Percentiles rank a stretch among this genome's conserved stretches.
Conservation (phyloP, 345 rosid species). For the Raphanus raphanistrum region DNA sequence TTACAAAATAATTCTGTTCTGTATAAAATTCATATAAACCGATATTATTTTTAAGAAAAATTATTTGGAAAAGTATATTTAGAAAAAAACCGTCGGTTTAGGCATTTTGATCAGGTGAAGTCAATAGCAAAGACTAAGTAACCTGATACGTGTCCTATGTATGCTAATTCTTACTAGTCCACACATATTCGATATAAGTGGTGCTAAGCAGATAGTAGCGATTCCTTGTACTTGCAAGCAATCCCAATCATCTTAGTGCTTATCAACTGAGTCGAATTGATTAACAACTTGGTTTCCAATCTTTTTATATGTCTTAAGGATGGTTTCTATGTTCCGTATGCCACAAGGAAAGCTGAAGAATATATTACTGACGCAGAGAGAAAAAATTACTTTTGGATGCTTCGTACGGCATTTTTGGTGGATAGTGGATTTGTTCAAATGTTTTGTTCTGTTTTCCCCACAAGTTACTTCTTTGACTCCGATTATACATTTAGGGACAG, state of each 20-base stretch:
- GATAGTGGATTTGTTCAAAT: slow-evolving; percentile 30
- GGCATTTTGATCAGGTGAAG: not conserved
- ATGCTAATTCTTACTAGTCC: slow-evolving; percentile 5
- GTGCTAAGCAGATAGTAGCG: slow-evolving; percentile 21
- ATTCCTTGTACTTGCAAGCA: slow-evolving; percentile 33
- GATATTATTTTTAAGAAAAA: not conserved
- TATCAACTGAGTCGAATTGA: slow-evolving; percentile 18
- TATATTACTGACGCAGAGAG: slow-evolving; percentile 10
- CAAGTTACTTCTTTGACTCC: slow-evolving; percentile 41
- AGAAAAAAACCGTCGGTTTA: not conserved
- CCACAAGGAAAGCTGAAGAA: slow-evolving; percentile 35
- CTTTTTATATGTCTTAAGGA: slow-evolving; percentile 19
- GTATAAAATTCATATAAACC: not conserved
- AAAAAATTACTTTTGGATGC: slow-evolving; percentile 19
- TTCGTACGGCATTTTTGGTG: slow-evolving; percentile 34
- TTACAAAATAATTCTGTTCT: not conserved
- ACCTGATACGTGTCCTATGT: slow-evolving; percentile 1
- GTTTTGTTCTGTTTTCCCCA: slow-evolving; percentile 28
- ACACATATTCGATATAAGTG: slow-evolving; percentile 23
- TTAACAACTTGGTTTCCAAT: slow-evolving; percentile 19
- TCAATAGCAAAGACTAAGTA: not conserved
- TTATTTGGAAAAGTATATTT: not conserved
- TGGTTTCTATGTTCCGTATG: slow-evolving; percentile 33
- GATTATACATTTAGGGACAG: slow-evolving; percentile 9
- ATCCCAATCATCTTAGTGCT: slow-evolving; percentile 35